Base-by-base conservation (phyloP, 192 early-diverging fungal species). In the Coemansia sp. region DNA sequence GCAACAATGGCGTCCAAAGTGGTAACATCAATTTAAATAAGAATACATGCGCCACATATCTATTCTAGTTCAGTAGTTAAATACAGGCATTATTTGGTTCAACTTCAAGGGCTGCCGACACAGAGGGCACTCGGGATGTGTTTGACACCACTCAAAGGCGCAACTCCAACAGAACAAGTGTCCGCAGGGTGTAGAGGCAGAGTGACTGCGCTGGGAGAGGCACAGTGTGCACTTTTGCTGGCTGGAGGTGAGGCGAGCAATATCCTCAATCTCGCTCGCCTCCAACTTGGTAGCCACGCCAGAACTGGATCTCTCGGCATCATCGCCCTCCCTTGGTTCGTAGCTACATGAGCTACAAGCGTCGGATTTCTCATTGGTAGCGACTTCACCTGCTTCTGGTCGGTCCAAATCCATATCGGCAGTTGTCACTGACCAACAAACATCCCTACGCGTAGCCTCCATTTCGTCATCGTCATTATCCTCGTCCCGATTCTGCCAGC, bases 151-250 rank as follows among this genome's bases (percentile, higher is more conserved):
- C 71, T 95, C 94, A 20, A 90, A 86, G 28, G 94, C 90, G 65
- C 96, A 98, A 20, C 70, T 88, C 95, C 95, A 98, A 73, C 96
- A 98, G 67, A 97, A 97, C 62, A 98, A 65, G 74, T 98, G 96
- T 0, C 96, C 96, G 74, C 96, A 98, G 3, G 92, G 89, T 0
- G 95, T 96, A 1, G 91, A 84, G 0, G 94, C 93, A 11, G 94
- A 87, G 55, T 85, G 80, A 31, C 75, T 91, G 11, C 93, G 88
- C 31, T 71, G 83, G 46, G 89, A 88, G 39, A 96, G 77, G 60
- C 96, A 98, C 38, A 98, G 85, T 0, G 90, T 94, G 69, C 96
- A 98, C 70, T 92, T 92, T 24, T 88, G 74, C 6, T 68, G 53
- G 46, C 79, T 81, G 56, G 65, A 78, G 18, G 65, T 77, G 61